A percentile compares a stretch with the other conserved stretches of the same genome.
These are phyloP conservation scores for Lentinula boryana DNA, from an alignment of 768 basidiomycete species.

Conservation along the genomic window DNA sequence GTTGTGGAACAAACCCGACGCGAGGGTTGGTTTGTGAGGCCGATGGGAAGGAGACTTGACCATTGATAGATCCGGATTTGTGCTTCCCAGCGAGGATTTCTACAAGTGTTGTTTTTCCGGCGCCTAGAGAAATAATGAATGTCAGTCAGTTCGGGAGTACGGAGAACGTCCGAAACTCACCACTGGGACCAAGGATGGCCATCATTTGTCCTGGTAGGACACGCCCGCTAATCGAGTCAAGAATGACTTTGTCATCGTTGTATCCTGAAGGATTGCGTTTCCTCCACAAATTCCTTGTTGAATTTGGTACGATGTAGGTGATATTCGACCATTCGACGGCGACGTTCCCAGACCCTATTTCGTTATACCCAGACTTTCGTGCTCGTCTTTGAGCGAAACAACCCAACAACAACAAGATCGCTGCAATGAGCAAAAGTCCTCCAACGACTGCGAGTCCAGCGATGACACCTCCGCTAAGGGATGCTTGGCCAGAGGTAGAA, in stretches of 20 bases:
- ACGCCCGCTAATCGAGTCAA: conserved; percentile 64
- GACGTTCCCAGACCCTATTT: conserved; percentile 44
- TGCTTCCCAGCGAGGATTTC: conserved; percentile 83
- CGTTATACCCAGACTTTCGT: conserved; percentile 32
- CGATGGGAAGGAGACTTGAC: conserved; percentile 54
- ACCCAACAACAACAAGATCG: conserved; percentile 60
- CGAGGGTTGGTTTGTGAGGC: conserved; percentile 15
- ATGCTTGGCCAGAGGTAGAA: conserved; percentile 25
- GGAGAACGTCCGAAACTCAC: conserved; percentile 25
- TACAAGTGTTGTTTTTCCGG: conserved; percentile 88
- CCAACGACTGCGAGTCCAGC: conserved; percentile 88
- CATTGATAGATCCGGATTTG: conserved; percentile 67
- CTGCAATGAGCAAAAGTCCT: conserved; percentile 47
- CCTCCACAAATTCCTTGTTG: conserved; percentile 8
- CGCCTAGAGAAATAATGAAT: conserved; percentile 34
- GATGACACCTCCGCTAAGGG: conserved; percentile 78
- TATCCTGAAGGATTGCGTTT: conserved; percentile 10
- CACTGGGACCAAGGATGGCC: conserved; percentile 90
- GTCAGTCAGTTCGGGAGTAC: no score
- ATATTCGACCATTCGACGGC: conserved; percentile 65
- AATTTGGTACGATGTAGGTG: conserved; percentile 52
- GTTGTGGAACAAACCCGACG: conserved; percentile 84
- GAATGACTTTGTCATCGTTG: conserved; percentile 54
- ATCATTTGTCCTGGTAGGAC: conserved; percentile 81
- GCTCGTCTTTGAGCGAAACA: conserved; percentile 57